Percentiles rank a stretch among this genome's conserved stretches.
Evolutionary conservation across 2,329 filamentous ascomycete species (phyloP).

Genomic region (Colletotrichum sp.): DNA sequence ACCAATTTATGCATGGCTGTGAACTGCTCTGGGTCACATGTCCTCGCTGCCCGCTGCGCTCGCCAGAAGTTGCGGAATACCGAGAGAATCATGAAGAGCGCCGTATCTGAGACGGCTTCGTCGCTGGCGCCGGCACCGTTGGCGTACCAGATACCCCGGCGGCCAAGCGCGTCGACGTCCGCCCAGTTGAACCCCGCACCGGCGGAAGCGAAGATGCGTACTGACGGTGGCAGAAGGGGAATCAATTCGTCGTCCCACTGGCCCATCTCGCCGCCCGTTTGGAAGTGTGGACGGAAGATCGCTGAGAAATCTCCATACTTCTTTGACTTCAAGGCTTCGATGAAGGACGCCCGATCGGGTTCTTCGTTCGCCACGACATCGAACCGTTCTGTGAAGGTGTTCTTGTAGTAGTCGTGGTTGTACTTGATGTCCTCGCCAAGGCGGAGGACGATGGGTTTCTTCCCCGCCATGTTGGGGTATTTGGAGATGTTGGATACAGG

Average conservation of each 20-base stretch:
- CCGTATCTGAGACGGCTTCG: constrained; percentile 48
- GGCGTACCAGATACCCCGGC: constrained; percentile 44
- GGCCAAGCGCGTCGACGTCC: constrained; percentile 51
- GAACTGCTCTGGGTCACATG: constrained; percentile 42
- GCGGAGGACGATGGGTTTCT: constrained; percentile 42
- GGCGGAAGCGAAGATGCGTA: constrained; percentile 64
- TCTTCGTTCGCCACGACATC: constrained; percentile 42
- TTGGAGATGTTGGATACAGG: background rate
- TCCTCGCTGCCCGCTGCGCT: constrained; percentile 50
- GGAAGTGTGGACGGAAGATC: constrained; percentile 63
- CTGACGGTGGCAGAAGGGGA: constrained; percentile 52
- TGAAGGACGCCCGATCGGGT: constrained; percentile 41
- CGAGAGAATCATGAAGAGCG: constrained; percentile 45
- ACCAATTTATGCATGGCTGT: constrained; percentile 46
- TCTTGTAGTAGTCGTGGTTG: constrained; percentile 45
- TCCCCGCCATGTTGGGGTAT: background rate
- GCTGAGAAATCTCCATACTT: constrained; percentile 37
- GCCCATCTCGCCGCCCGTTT: constrained; percentile 68
- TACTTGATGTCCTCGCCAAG: constrained; percentile 53
- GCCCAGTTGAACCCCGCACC: constrained; percentile 70
- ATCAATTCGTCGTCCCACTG: constrained; percentile 65
- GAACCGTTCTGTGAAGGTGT: constrained; percentile 43
- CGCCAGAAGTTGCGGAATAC: constrained; percentile 57
- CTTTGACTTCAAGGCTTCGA: constrained; percentile 42
- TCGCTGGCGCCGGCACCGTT: constrained; percentile 47